These are phyloP conservation scores for Corynascus novoguineensis DNA, from an alignment of 495 filamentous ascomycete species.

Conservation along the genomic window DNA sequence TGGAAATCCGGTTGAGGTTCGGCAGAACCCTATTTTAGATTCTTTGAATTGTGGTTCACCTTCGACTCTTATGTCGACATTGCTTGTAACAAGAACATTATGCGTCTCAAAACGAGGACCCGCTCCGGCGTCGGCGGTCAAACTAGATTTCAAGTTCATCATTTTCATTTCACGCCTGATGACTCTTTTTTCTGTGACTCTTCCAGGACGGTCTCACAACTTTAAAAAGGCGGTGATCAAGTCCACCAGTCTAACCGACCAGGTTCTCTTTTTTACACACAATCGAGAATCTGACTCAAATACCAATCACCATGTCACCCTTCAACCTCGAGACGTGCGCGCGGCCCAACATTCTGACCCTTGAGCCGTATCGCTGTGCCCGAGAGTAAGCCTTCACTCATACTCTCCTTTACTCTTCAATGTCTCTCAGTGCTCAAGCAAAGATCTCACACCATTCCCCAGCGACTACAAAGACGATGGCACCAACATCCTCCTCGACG, in stretches of 20 bases:
- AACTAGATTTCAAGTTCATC: no score
- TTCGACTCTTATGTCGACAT: neutral
- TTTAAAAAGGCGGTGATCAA: neutral
- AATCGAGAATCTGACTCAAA: neutral
- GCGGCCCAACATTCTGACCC: slow-evolving; percentile 71
- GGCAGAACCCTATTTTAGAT: neutral
- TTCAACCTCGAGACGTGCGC: slow-evolving; percentile 80
- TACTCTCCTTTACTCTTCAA: slow-evolving; percentile 25
- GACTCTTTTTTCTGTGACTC: slow-evolving; percentile 24
- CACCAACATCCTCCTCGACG: slow-evolving; percentile 92
- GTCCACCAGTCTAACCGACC: neutral
- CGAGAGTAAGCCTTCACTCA: slow-evolving; percentile 58
- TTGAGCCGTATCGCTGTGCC: slow-evolving; percentile 80
- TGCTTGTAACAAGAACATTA: neutral
- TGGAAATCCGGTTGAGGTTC: no score
- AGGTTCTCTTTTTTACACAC: neutral
- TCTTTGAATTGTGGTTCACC: no score
- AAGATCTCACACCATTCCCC: slow-evolving; percentile 13
- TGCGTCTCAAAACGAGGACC: slow-evolving; percentile 8
- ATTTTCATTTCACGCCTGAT: slow-evolving; percentile 6
- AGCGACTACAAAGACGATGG: slow-evolving; percentile 99
- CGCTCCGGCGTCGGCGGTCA: slow-evolving; percentile 27
- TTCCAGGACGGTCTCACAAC: neutral
- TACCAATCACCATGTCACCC: slow-evolving; percentile 35
- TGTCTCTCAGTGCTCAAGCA: neutral